These are phyloP conservation scores for Schwanniomyces occidentalis DNA, from an alignment of 805 yeast genomes.

Conservation along the genomic window DNA sequence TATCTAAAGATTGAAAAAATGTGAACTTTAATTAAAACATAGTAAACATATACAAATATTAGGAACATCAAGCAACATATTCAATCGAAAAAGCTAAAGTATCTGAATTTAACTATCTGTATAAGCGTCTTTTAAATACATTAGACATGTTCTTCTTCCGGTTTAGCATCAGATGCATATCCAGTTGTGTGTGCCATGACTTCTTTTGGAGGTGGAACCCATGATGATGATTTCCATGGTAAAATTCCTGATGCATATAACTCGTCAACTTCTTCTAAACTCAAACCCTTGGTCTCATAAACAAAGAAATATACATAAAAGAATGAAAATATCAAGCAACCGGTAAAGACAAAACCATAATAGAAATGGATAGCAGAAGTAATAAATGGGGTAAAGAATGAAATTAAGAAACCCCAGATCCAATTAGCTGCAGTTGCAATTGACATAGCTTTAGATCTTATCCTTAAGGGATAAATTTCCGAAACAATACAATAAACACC, in stretches of 20 bases:
- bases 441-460: conserved; percentile 62
- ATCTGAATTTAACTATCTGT: background rate
- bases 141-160: conserved; percentile 27
- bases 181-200: conserved; percentile 38
- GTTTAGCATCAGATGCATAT: conserved; percentile 35
- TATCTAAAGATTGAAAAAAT: too few relatives aligned
- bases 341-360: conserved; percentile 66
- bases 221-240: conserved; percentile 45
- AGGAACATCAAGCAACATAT: too few relatives aligned
- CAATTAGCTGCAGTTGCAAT: conserved; percentile 66
- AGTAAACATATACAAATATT: too few relatives aligned
- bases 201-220: conserved; percentile 49
- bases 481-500: conserved; percentile 64
- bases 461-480: conserved; percentile 67
- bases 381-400: conserved; percentile 68
- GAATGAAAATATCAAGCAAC: conserved; percentile 60
- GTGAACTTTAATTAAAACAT: too few relatives aligned
- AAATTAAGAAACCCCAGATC: conserved; percentile 60
- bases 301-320: conserved; percentile 72
- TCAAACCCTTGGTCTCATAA: conserved; percentile 77
- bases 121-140: conserved; percentile 1
- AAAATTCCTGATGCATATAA: conserved; percentile 47
- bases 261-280: conserved; percentile 79
- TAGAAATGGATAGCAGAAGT: conserved; percentile 60
- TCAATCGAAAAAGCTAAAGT: too few relatives aligned